A percentile compares a stretch with the other conserved stretches of the same genome.
phyloP scores from a whole-genome alignment of 345 rosid genomes.

The Erucastrum elatum region DNA sequence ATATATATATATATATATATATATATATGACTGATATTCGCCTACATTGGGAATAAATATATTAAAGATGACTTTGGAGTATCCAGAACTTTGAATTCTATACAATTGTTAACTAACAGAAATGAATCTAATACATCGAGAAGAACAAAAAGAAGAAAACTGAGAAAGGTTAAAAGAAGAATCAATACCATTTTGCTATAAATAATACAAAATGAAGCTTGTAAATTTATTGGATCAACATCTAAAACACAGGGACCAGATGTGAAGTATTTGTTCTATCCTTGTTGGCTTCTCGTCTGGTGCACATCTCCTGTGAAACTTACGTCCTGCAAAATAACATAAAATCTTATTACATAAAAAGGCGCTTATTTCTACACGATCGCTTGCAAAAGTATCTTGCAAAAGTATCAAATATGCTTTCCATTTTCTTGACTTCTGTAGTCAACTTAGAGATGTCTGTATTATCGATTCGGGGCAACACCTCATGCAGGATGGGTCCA shows the following conservation, averaged over 20 bases:
- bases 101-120: constrained; percentile 26
- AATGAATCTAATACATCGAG: constrained; percentile 21
- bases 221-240: constrained; percentile 22
- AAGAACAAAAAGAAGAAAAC: constrained; percentile 13
- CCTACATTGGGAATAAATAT: background rate
- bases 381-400: background rate
- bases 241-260: constrained; percentile 24
- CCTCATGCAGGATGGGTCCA: background rate
- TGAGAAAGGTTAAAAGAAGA: constrained; percentile 24
- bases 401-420: background rate
- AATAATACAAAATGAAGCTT: constrained; percentile 12
- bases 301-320: constrained; percentile 50
- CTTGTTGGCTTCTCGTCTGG: constrained; percentile 61
- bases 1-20: background rate
- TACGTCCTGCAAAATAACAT: constrained; percentile 44
- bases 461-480: background rate
- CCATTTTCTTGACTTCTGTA: background rate
- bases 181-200: constrained; percentile 23
- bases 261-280: constrained; percentile 39
- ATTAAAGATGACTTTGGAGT: background rate
- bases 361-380: background rate
- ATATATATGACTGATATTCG: background rate
- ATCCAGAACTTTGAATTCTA: constrained; percentile 25
- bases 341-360: background rate
- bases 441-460: background rate